Evolutionary conservation across 2,329 filamentous ascomycete species (phyloP).

Genomic region (Cryphonectria naterciae): DNA sequence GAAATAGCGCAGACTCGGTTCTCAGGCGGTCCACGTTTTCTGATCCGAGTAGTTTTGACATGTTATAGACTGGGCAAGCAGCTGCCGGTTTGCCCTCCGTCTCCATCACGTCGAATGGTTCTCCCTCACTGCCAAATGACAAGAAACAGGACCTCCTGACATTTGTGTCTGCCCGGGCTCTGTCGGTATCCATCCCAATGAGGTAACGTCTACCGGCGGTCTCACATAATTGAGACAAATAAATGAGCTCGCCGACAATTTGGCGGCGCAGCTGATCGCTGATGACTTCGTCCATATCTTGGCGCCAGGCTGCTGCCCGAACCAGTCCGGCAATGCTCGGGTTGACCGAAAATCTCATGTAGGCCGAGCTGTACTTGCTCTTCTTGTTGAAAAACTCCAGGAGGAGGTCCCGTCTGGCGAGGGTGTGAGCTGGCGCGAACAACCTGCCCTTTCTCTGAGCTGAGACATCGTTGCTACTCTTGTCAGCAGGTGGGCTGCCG

Average conservation of each 20-base stretch:
- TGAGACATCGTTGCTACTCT: not conserved
- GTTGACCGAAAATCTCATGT: constrained; percentile 30
- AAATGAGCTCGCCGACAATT: constrained; percentile 50
- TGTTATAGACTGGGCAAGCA: constrained; percentile 55
- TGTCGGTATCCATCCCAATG: constrained; percentile 50
- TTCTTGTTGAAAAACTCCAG: constrained; percentile 28
- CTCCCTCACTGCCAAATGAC: constrained; percentile 42
- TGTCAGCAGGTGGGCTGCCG: not conserved
- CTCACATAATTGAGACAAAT: constrained; percentile 41
- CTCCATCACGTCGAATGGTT: constrained; percentile 51
- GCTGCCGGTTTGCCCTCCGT: constrained; percentile 41
- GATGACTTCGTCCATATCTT: constrained; percentile 60
- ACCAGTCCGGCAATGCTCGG: constrained; percentile 21
- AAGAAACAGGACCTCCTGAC: constrained; percentile 51
- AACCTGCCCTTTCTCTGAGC: constrained; percentile 23
- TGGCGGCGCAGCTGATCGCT: constrained; percentile 54
- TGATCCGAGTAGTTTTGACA: constrained; percentile 54
- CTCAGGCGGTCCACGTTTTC: constrained; percentile 48
- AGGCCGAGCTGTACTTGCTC: constrained; percentile 29
- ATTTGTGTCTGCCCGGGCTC: constrained; percentile 40
- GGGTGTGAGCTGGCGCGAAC: constrained; percentile 37
- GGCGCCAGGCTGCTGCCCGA: constrained; percentile 47
- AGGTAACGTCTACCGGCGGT: constrained; percentile 44
- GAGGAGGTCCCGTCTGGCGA: constrained; percentile 42
- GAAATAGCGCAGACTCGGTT: constrained; percentile 40